A percentile compares a stretch with the other conserved stretches of the same genome.
These are phyloP conservation scores for Allium cepa DNA, from an alignment of 106 monocot genomes.

Conservation along the genomic window DNA sequence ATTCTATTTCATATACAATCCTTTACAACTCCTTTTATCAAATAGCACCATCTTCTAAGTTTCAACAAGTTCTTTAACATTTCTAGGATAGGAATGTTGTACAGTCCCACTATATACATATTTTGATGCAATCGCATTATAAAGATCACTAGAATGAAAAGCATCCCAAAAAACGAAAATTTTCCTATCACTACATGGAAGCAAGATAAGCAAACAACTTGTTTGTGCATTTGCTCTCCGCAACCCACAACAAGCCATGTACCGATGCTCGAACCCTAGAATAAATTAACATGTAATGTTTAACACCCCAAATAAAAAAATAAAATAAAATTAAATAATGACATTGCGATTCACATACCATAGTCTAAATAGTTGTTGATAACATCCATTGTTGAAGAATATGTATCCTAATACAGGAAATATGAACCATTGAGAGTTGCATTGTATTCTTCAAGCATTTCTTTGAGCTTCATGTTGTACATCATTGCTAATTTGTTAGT, in stretches of 20 bases:
- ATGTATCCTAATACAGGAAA: slow-evolving; percentile 5
- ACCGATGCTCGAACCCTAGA: slow-evolving; percentile 33
- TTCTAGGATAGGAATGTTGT: slow-evolving; percentile 26
- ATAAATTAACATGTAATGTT: neutral
- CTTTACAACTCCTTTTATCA: too few relatives aligned
- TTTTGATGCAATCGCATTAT: slow-evolving; percentile 21
- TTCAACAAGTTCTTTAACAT: slow-evolving; percentile 29
- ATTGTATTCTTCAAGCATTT: neutral
- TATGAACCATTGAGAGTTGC: neutral
- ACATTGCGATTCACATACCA: slow-evolving; percentile 16
- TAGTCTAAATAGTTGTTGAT: slow-evolving; percentile 31
- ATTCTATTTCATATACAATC: too few relatives aligned
- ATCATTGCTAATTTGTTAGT: slow-evolving; percentile 29
- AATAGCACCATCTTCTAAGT: neutral
- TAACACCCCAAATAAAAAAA: neutral
- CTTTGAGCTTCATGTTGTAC: neutral
- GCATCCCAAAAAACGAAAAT: slow-evolving; percentile 49
- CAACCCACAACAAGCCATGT: slow-evolving; percentile 39
- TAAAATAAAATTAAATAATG: neutral
- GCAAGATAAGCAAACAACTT: slow-evolving; percentile 28
- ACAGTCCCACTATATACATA: slow-evolving; percentile 23
- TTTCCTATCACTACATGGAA: slow-evolving; percentile 22
- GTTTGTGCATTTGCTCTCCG: slow-evolving; percentile 40
- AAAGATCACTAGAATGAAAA: slow-evolving; percentile 42
- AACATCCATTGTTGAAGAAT: slow-evolving; percentile 13